Conservation (phyloP, 2,329 filamentous ascomycete species). For the Metarhizium album region DNA sequence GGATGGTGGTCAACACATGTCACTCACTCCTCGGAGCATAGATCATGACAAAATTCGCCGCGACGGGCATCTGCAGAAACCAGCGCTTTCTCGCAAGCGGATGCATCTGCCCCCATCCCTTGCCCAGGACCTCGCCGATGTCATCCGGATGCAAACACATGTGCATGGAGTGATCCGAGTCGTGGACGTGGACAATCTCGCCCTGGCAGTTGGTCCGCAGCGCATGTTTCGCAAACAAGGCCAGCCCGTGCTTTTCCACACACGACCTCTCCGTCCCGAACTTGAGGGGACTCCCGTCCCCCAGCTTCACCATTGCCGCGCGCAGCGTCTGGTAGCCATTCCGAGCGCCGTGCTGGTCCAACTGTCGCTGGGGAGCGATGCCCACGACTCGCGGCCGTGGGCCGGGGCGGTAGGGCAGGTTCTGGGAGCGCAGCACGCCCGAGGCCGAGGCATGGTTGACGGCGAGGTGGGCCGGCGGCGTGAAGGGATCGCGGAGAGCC, state of each 20-base stretch:
- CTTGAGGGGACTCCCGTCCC: constrained; percentile 29
- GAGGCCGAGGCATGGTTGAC: constrained; percentile 33
- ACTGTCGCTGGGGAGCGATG: constrained; percentile 73
- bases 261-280: constrained; percentile 59
- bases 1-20: background rate
- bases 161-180: constrained; percentile 66
- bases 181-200: constrained; percentile 76
- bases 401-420: constrained; percentile 51
- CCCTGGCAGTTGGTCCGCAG: constrained; percentile 63
- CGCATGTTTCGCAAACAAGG: constrained; percentile 57
- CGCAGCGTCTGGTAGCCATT: constrained; percentile 46
- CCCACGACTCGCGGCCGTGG: constrained; percentile 58
- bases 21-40: constrained; percentile 59
- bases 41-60: constrained; percentile 66
- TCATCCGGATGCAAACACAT: constrained; percentile 72
- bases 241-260: constrained; percentile 73
- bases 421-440: constrained; percentile 44
- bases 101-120: constrained; percentile 69
- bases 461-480: constrained; percentile 41
- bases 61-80: constrained; percentile 54
- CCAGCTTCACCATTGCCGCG: constrained; percentile 40
- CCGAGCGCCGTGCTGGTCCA: constrained; percentile 50
- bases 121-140: constrained; percentile 57
- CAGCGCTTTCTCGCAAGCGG: constrained; percentile 56
- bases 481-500: constrained; percentile 59